phyloP scores from a whole-genome alignment of 2,329 filamentous ascomycete species.

The Fusarium fujikuroi region DNA sequence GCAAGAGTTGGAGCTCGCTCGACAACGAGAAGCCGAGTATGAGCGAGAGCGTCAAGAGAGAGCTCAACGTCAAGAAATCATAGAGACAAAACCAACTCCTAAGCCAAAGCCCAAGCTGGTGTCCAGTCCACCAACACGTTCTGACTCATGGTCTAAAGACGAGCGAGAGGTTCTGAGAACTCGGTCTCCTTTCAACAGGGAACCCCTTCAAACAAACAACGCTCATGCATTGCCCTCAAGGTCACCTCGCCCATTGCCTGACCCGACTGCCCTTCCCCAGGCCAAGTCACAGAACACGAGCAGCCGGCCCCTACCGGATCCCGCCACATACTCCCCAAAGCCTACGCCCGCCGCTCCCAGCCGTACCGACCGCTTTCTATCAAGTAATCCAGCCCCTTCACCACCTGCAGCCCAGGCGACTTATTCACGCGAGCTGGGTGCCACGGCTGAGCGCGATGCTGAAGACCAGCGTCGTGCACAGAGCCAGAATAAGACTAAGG shows the following conservation, averaged over 20 bases:
- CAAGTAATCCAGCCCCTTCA: slow-evolving; percentile 63
- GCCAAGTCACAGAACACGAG: slow-evolving; percentile 19
- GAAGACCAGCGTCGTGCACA: slow-evolving; percentile 70
- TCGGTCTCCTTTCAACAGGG: slow-evolving; percentile 57
- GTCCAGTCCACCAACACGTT: slow-evolving; percentile 53
- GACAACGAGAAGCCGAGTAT: slow-evolving; percentile 72
- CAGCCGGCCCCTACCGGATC: slow-evolving; percentile 38
- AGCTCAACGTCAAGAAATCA: slow-evolving; percentile 45
- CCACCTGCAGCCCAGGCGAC: slow-evolving; percentile 55
- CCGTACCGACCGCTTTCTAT: slow-evolving; percentile 68
- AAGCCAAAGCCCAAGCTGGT: slow-evolving; percentile 49
- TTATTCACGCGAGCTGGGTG: slow-evolving; percentile 66
- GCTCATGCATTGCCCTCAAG: slow-evolving; percentile 40
- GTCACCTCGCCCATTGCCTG: slow-evolving; percentile 63
- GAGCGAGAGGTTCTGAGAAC: slow-evolving; percentile 73
- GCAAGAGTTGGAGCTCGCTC: slow-evolving; percentile 70
- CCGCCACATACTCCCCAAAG: slow-evolving; percentile 31
- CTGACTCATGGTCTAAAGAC: slow-evolving; percentile 72
- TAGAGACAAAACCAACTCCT: slow-evolving; percentile 36
- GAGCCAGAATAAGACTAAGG: slow-evolving; percentile 69
- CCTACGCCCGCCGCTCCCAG: slow-evolving; percentile 46
- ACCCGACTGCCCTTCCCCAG: slow-evolving; percentile 51
- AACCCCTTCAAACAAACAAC: slow-evolving; percentile 43
- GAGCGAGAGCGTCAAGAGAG: slow-evolving; percentile 66
- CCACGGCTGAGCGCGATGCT: slow-evolving; percentile 69